These are phyloP conservation scores for Suillus paluster DNA, from an alignment of 768 basidiomycete species.

Conservation along the genomic window DNA sequence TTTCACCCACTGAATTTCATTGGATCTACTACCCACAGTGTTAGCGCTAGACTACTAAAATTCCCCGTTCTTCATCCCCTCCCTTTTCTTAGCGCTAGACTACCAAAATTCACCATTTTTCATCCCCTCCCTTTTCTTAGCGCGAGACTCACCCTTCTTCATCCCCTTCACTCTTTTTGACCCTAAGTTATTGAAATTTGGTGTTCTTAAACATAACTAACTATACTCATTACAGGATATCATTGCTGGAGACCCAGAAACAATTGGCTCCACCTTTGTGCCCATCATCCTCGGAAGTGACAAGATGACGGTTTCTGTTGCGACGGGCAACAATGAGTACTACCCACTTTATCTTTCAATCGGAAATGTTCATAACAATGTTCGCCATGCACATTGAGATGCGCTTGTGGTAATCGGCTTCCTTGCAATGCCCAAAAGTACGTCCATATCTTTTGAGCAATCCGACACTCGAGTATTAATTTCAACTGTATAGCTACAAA, in stretches of 20 bases:
- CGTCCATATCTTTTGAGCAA: background rate
- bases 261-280: conserved; percentile 24
- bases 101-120: too few species aligned
- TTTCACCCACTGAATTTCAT: too few species aligned
- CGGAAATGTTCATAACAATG: conserved; percentile 12
- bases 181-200: background rate
- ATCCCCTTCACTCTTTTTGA: background rate
- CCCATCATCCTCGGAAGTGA: conserved; percentile 17
- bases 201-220: background rate
- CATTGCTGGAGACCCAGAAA: conserved; percentile 20
- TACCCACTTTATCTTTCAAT: conserved; percentile 17
- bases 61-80: too few species aligned
- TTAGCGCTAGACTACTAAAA: too few species aligned
- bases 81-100: too few species aligned
- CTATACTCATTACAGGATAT: background rate
- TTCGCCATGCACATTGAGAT: conserved; percentile 7
- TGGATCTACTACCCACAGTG: too few species aligned
- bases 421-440: conserved; percentile 35
- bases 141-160: background rate
- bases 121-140: too few species aligned
- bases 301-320: conserved; percentile 15
- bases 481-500: background rate
- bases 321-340: conserved; percentile 9
- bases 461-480: background rate
- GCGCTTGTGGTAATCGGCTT: conserved; percentile 29